Percentiles rank a stretch among this genome's conserved stretches.
Conservation (phyloP, 371 early-diverging fungal species). For the Mortierella polycephala region DNA sequence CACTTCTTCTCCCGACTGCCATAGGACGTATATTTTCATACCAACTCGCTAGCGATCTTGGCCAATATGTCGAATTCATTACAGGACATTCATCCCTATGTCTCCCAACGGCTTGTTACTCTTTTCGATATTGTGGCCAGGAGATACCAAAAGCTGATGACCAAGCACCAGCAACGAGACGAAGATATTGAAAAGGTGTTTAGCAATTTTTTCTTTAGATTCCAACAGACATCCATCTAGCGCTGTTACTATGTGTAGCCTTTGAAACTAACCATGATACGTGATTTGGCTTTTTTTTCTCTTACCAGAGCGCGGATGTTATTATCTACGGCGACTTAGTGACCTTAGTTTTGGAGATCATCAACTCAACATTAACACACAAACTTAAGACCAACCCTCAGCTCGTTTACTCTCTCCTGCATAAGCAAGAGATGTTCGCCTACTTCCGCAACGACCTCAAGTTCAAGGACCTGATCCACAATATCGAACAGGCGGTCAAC, state of each 20-base stretch:
- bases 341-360: slow-evolving; percentile 73
- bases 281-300: background rate
- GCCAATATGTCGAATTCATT: slow-evolving; percentile 75
- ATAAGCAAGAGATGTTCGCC: slow-evolving; percentile 74
- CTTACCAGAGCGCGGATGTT: slow-evolving; percentile 55
- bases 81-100: slow-evolving; percentile 74
- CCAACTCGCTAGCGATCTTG: slow-evolving; percentile 72
- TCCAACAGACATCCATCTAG: no score
- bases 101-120: slow-evolving; percentile 77
- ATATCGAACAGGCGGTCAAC: slow-evolving; percentile 70
- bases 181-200: slow-evolving; percentile 51
- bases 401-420: slow-evolving; percentile 77
- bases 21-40: slow-evolving; percentile 77
- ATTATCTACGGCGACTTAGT: slow-evolving; percentile 76
- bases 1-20: no score
- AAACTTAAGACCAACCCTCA: slow-evolving; percentile 76
- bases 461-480: slow-evolving; percentile 69
- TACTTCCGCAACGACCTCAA: slow-evolving; percentile 64
- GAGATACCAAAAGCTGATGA: slow-evolving; percentile 69
- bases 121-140: slow-evolving; percentile 76
- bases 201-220: background rate
- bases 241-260: no score
- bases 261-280: background rate
- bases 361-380: slow-evolving; percentile 72
- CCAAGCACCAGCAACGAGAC: slow-evolving; percentile 49